phyloP scores from a whole-genome alignment of 1,284 basidiomycete genomes.

The Ustilago loliicola region DNA sequence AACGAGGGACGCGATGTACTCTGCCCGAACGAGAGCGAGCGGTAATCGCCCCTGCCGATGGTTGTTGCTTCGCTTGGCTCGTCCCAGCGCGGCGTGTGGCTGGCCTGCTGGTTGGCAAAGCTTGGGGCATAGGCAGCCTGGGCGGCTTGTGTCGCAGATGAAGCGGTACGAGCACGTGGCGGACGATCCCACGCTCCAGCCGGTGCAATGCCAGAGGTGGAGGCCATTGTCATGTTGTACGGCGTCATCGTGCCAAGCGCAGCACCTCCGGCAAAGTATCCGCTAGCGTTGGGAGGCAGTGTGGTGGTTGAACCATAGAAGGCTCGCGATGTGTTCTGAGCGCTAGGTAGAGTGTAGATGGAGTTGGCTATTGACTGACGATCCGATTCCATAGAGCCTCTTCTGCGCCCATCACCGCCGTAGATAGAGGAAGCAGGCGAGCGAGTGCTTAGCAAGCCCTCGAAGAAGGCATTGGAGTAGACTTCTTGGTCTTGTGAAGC shows the following conservation, averaged over 20 bases:
- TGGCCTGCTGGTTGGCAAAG: slow-evolving; percentile 37
- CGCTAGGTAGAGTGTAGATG: slow-evolving; percentile 52
- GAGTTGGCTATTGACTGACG: slow-evolving; percentile 59
- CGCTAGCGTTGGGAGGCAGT: slow-evolving; percentile 39
- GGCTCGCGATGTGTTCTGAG: slow-evolving; percentile 43
- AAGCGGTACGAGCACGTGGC: slow-evolving; percentile 55
- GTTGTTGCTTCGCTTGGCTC: slow-evolving; percentile 36
- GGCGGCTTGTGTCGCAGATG: slow-evolving; percentile 57
- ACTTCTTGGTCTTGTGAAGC: slow-evolving; percentile 43
- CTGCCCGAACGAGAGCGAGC: slow-evolving; percentile 54
- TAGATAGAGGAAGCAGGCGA: slow-evolving; percentile 62
- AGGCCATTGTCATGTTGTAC: slow-evolving; percentile 38
- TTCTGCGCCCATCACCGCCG: slow-evolving; percentile 48
- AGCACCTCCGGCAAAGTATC: slow-evolving; percentile 34
- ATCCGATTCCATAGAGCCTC: slow-evolving; percentile 61
- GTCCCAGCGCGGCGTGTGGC: slow-evolving; percentile 19
- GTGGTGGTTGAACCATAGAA: slow-evolving; percentile 49
- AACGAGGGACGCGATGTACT: slow-evolving; percentile 33
- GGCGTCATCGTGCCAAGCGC: slow-evolving; percentile 37
- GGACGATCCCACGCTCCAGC: slow-evolving; percentile 47
- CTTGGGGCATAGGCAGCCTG: slow-evolving; percentile 56
- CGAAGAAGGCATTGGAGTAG: slow-evolving; percentile 50
- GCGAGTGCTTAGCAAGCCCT: slow-evolving; percentile 35
- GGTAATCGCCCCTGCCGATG: slow-evolving; percentile 42
- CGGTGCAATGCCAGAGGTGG: slow-evolving; percentile 10